phyloP scores from a whole-genome alignment of 352 stramenopile genomes.

The Phytopythium boreale region DNA sequence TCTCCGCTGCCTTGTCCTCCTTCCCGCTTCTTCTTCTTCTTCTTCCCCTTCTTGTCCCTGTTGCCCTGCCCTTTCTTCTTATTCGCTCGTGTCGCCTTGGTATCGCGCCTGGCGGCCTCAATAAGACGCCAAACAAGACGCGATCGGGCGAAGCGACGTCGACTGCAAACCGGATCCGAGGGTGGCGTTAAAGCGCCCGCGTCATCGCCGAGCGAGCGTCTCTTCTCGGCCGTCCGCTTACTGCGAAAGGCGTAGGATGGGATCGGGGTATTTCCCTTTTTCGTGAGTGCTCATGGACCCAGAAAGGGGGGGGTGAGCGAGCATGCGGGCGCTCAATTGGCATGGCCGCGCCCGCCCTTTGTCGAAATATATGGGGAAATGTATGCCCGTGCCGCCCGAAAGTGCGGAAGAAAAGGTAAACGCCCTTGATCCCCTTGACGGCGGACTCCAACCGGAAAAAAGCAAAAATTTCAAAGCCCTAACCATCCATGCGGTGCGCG shows the following conservation, averaged over 20 bases:
- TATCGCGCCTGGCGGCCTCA: too few species aligned
- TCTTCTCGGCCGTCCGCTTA: not conserved
- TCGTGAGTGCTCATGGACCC: slow-evolving; percentile 4
- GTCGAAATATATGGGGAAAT: slow-evolving; percentile 3
- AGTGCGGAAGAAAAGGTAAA: not conserved
- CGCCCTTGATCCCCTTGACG: not conserved
- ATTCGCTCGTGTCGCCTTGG: not conserved
- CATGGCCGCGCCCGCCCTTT: not conserved
- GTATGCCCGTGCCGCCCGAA: slow-evolving; percentile 1
- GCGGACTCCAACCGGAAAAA: not conserved
- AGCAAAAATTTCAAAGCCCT: slow-evolving; percentile 72
- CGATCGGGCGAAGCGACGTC: not conserved
- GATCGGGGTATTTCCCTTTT: slow-evolving; percentile 1
- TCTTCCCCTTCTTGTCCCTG: not conserved
- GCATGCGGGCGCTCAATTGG: not conserved
- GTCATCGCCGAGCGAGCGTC: slow-evolving; percentile 4
- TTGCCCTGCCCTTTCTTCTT: not conserved
- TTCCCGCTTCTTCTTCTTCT: not conserved
- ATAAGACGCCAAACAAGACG: too few species aligned
- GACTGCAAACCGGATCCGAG: not conserved
- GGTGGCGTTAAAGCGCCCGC: slow-evolving; percentile 7
- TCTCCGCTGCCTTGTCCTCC: not conserved
- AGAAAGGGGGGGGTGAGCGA: not conserved
- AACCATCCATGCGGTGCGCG: slow-evolving; percentile 23
- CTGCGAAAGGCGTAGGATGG: not conserved